phyloP scores from a whole-genome alignment of 805 yeast genomes.

The Nakazawaea anatomiae region DNA sequence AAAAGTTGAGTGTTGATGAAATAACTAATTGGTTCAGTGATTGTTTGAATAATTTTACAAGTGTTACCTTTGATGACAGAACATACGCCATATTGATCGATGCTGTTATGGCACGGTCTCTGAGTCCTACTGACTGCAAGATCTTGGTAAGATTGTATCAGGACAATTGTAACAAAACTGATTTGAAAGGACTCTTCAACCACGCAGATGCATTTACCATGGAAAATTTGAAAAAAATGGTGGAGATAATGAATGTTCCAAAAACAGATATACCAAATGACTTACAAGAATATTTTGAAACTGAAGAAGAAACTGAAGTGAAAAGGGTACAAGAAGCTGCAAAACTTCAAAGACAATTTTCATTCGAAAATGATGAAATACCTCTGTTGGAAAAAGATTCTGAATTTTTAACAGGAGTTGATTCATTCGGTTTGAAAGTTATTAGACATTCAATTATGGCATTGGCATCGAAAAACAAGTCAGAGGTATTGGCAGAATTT shows the following conservation, averaged over 20 bases:
- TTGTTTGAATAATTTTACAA: constrained; percentile 25
- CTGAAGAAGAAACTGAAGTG: constrained; percentile 12
- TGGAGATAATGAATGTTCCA: constrained; percentile 15
- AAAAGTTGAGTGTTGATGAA: constrained; percentile 33
- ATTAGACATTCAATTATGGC: constrained; percentile 71
- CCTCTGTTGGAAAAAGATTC: constrained; percentile 49
- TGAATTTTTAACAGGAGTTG: constrained; percentile 56
- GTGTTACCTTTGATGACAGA: constrained; percentile 40
- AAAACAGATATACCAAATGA: constrained; percentile 25
- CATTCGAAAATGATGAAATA: constrained; percentile 12
- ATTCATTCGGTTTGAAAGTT: constrained; percentile 70
- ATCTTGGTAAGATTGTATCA: constrained; percentile 4
- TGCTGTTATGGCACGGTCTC: constrained; percentile 19
- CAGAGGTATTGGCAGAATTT: constrained; percentile 4
- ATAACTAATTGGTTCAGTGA: constrained; percentile 35
- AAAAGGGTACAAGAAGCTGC: neutral
- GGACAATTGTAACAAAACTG: neutral
- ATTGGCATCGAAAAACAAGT: constrained; percentile 24
- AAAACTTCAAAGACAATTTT: constrained; percentile 15
- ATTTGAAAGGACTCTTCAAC: constrained; percentile 27
- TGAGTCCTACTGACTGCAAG: neutral
- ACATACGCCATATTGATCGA: constrained; percentile 57
- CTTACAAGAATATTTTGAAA: constrained; percentile 23
- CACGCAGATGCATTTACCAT: constrained; percentile 51
- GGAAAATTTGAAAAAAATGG: constrained; percentile 31